A percentile compares a stretch with the other conserved stretches of the same genome.
Evolutionary conservation across 805 yeast species (phyloP).

Genomic region (Lipomyces anomalus): DNA sequence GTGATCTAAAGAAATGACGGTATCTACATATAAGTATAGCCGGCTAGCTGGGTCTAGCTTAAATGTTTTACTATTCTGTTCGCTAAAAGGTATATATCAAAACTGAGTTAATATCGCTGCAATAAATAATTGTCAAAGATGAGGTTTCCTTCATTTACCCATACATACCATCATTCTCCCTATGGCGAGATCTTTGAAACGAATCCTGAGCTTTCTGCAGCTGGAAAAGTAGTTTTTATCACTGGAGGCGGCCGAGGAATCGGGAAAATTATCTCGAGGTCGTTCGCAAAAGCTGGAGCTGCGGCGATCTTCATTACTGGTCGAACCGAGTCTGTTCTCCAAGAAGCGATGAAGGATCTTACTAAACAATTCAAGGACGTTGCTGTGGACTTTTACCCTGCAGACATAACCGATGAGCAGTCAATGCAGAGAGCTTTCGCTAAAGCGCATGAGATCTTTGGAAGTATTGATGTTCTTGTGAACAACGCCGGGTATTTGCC

Average conservation of each 20-base stretch:
- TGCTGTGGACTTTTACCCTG: background rate
- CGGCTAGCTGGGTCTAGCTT: no score
- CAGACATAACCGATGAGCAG: slow-evolving; percentile 1
- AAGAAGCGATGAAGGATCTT: no score
- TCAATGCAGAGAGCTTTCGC: background rate
- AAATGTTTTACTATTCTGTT: no score
- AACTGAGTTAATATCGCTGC: no score
- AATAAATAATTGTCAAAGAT: no score
- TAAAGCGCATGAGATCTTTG: background rate
- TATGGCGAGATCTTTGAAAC: no score
- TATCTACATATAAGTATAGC: no score
- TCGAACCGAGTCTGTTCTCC: background rate
- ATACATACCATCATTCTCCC: no score
- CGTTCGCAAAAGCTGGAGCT: slow-evolving; percentile 1
- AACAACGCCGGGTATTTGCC: slow-evolving; percentile 3
- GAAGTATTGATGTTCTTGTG: slow-evolving; percentile 1
- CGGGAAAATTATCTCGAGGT: background rate
- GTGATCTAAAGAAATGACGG: no score
- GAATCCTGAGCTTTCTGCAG: background rate
- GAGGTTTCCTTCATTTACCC: no score
- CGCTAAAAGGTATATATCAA: no score
- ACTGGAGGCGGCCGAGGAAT: slow-evolving; percentile 2
- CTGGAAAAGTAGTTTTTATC: background rate
- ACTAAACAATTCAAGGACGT: background rate
- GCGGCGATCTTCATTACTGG: slow-evolving; percentile 1